Percentiles rank a stretch among this genome's conserved stretches.
Conservation (phyloP, 2,329 filamentous ascomycete species). For the Plenodomus lindquistii region DNA sequence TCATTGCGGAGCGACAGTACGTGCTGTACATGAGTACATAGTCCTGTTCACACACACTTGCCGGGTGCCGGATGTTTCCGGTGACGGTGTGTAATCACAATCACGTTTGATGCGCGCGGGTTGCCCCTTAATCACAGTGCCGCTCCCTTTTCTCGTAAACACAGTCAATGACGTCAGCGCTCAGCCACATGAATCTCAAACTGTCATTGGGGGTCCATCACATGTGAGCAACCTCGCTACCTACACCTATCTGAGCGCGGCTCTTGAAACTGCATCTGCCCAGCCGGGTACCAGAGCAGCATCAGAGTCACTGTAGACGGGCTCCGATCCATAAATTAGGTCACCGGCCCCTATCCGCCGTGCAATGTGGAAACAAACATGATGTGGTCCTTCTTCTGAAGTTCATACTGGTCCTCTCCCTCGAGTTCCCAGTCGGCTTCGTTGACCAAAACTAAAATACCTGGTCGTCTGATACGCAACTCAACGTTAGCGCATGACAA, state of each 20-base stretch:
- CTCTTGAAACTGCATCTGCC: too few relatives aligned
- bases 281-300: too few relatives aligned
- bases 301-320: too few relatives aligned
- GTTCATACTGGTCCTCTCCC: conserved; percentile 86
- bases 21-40: too few relatives aligned
- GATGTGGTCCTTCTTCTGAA: conserved; percentile 82
- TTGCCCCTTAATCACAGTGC: neutral
- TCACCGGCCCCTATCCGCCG: conserved; percentile 64
- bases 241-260: too few relatives aligned
- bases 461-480: conserved; percentile 71
- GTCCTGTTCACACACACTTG: neutral
- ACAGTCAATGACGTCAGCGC: neutral
- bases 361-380: conserved; percentile 96
- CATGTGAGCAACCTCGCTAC: too few relatives aligned
- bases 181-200: neutral
- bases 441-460: conserved; percentile 95
- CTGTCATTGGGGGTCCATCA: too few relatives aligned
- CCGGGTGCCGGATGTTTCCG: neutral
- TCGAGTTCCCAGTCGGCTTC: conserved; percentile 98
- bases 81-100: neutral
- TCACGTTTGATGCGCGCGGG: neutral
- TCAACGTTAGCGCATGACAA: conserved; percentile 17
- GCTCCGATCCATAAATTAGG: too few relatives aligned
- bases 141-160: neutral
- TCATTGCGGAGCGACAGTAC: too few relatives aligned